Percentiles rank a stretch among this genome's conserved stretches.
phyloP scores from a whole-genome alignment of 192 early-diverging fungal species.

The Coemansia sp. region DNA sequence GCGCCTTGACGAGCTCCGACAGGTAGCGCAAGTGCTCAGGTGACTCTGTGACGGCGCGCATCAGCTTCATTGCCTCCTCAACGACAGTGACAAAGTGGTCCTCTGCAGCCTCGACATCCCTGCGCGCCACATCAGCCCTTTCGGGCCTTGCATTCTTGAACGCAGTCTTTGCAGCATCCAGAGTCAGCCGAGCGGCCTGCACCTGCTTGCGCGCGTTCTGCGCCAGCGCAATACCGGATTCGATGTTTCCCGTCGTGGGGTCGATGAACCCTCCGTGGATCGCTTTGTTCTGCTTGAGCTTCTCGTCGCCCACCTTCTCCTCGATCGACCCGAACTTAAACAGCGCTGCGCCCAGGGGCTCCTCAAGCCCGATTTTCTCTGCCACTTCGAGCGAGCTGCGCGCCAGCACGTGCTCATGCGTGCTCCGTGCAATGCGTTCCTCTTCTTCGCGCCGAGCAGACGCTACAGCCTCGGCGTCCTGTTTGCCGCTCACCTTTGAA shows the following conservation, averaged over 20 bases:
- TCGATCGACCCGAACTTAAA: conserved; percentile 82
- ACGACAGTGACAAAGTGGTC: conserved; percentile 95
- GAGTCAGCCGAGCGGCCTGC: conserved; percentile 70
- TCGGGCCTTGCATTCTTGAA: conserved; percentile 74
- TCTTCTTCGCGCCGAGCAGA: conserved; percentile 38
- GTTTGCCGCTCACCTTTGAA: conserved; percentile 44
- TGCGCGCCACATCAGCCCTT: conserved; percentile 68
- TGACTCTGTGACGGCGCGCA: conserved; percentile 87
- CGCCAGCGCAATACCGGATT: conserved; percentile 74
- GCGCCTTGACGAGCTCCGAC: conserved; percentile 82
- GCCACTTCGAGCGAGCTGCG: conserved; percentile 68
- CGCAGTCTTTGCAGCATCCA: conserved; percentile 83
- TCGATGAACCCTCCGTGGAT: conserved; percentile 74
- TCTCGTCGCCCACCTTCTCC: conserved; percentile 81
- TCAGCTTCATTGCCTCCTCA: conserved; percentile 92
- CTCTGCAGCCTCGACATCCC: conserved; percentile 89
- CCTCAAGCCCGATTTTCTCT: conserved; percentile 70
- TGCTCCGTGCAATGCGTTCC: conserved; percentile 54
- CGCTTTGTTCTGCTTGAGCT: conserved; percentile 72
- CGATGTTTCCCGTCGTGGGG: conserved; percentile 71
- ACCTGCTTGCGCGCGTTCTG: conserved; percentile 88
- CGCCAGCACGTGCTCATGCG: conserved; percentile 73
- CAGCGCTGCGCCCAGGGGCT: conserved; percentile 84
- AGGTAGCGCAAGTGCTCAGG: conserved; percentile 82
- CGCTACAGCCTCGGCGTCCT: conserved; percentile 58